Base-by-base conservation (phyloP, 2,329 filamentous ascomycete genomes). In the Amauroascus niger region DNA sequence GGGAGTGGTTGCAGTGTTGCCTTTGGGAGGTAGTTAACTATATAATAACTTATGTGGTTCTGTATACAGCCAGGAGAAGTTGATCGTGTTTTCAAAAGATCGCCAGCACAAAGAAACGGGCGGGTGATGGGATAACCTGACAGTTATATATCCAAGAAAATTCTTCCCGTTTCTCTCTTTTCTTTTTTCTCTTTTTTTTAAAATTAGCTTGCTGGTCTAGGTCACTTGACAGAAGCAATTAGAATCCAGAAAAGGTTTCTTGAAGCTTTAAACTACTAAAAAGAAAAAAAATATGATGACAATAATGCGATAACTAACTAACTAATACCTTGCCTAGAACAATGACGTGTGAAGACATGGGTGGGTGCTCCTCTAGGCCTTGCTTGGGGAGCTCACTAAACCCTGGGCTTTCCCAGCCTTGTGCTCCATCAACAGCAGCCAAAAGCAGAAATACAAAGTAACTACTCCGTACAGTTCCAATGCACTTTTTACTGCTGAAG, bases 341-440 rank as follows among this genome's bases (percentile, higher is more conserved):
- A 48, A 48, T 48, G 45, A 48, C 45, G 45, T 48, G 45, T 32
- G 44, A 5, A 18, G 24, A 45, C 41, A 14, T 45, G 41, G 41
- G 13, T 43, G 40, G 22, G 22, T 11, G 7, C 24, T 20, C 18
- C 18, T 13, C 9, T 8, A n/a, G 41, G 22, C 13, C 22, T 45
- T 45, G 41, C 3, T n/a, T n/a, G 6, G 14, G 18, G 24, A 24
- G 13, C 14, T 35, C 28, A 32, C 28, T n/a, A n/a, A n/a, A n/a
- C n/a, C n/a, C n/a, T n/a, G n/a, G n/a, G n/a, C n/a, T n/a, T n/a
- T n/a, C n/a, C n/a, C n/a, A n/a, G n/a, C n/a, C n/a, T n/a, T n/a
- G n/a, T n/a, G n/a, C n/a, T n/a, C n/a, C n/a, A n/a, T n/a, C n/a
- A n/a, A n/a, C n/a, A n/a, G n/a, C n/a, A n/a, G n/a, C n/a, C n/a